Evolutionary conservation across 164 flowering plant genomes (phyloP).

Genomic region (Macadamia integrifolia): DNA sequence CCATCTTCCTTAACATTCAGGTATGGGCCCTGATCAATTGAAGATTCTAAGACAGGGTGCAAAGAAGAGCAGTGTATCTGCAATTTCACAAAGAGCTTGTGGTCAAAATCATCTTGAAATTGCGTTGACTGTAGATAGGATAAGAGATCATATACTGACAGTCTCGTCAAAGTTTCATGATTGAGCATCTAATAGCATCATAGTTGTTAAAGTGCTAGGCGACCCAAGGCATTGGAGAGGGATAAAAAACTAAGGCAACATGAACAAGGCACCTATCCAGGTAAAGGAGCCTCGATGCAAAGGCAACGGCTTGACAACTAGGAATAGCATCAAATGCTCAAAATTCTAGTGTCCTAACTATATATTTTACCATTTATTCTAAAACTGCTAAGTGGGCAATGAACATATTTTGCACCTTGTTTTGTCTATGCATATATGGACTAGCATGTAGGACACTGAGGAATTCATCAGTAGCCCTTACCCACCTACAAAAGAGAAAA

Average conservation of each 20-base stretch:
- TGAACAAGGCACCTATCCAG: too few relatives aligned
- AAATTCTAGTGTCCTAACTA: neutral
- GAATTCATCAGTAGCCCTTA: constrained; percentile 50
- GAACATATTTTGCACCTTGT: constrained; percentile 22
- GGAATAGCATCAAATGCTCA: too few relatives aligned
- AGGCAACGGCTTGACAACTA: too few relatives aligned
- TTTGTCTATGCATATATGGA: constrained; percentile 30
- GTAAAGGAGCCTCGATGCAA: too few relatives aligned
- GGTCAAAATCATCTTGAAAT: neutral
- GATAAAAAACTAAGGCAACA: too few relatives aligned
- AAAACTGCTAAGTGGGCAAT: neutral
- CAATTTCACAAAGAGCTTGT: constrained; percentile 7
- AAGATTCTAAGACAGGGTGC: constrained; percentile 20
- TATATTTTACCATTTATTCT: neutral
- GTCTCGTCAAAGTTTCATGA: neutral
- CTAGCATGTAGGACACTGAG: constrained; percentile 35
- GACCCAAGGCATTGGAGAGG: too few relatives aligned
- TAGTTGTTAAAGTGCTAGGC: too few relatives aligned
- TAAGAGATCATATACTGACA: neutral
- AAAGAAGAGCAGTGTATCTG: constrained; percentile 19
- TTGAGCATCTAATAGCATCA: neutral
- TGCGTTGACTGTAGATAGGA: too few relatives aligned
- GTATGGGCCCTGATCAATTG: constrained; percentile 50
- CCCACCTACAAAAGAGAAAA: constrained; percentile 48
- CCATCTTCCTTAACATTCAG: constrained; percentile 43